These are phyloP conservation scores for Candida sakaeoensis DNA, from an alignment of 805 yeast species.

Conservation along the genomic window DNA sequence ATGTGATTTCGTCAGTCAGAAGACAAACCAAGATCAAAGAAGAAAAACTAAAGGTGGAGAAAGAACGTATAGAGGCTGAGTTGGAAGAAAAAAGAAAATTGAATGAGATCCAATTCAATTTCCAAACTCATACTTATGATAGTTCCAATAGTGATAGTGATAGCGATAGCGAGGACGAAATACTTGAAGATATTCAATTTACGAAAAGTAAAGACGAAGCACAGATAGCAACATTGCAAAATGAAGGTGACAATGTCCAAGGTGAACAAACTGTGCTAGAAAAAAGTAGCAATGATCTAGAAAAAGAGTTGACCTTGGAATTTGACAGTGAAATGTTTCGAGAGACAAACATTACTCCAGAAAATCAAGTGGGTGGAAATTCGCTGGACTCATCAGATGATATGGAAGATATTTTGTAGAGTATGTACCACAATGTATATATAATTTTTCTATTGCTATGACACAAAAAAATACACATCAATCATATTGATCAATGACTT, in stretches of 20 bases:
- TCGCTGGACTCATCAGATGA: constrained; percentile 5
- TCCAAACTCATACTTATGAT: constrained; percentile 5
- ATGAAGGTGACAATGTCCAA: not conserved
- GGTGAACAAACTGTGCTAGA: no score
- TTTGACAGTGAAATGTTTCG: not conserved
- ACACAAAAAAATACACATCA: constrained; percentile 3
- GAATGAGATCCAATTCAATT: constrained; percentile 10
- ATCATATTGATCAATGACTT: constrained; percentile 44
- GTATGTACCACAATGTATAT: not conserved
- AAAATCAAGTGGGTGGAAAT: not conserved
- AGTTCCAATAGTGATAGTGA: constrained; percentile 9
- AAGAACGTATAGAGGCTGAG: constrained; percentile 6
- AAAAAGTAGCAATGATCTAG: no score
- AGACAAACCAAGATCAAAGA: constrained; percentile 28
- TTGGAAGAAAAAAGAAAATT: constrained; percentile 10
- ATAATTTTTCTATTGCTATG: not conserved
- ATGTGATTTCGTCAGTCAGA: constrained; percentile 31
- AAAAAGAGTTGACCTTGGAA: not conserved
- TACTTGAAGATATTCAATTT: not conserved
- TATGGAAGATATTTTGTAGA: constrained; percentile 6
- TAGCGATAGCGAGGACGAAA: constrained; percentile 8
- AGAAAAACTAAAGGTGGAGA: constrained; percentile 5
- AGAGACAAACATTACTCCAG: not conserved
- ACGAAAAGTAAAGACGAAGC: not conserved
- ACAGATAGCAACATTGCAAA: no score